A percentile compares a stretch with the other conserved stretches of the same genome.
Evolutionary conservation across 202 grass and related monocot species (phyloP).

Genomic region (Digitaria exilis): DNA sequence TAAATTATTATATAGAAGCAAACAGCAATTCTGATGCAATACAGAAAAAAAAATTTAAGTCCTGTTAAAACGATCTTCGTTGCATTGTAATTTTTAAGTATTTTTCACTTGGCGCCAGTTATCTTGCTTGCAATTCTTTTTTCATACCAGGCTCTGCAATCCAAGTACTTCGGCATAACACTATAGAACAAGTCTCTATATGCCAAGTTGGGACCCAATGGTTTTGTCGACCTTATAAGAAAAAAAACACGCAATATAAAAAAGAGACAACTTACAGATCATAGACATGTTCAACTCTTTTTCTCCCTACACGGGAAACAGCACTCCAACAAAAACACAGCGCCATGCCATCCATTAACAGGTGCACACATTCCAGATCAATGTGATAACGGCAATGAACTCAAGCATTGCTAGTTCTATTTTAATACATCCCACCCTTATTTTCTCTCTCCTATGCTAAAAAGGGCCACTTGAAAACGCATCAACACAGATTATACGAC

Average conservation of each 20-base stretch:
- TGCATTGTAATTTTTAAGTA: neutral
- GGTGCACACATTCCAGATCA: neutral
- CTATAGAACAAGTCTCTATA: neutral
- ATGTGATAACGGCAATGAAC: neutral
- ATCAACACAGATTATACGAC: neutral
- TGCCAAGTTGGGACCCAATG: neutral
- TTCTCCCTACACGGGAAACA: neutral
- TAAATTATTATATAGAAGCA: neutral
- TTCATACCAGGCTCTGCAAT: neutral
- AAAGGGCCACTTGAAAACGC: neutral
- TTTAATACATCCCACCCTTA: neutral
- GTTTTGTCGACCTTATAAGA: neutral
- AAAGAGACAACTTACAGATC: neutral
- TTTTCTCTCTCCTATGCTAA: slow-evolving; percentile 8
- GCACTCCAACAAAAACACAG: slow-evolving; percentile 20
- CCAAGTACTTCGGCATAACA: neutral
- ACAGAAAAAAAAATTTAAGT: neutral
- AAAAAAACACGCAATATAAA: neutral
- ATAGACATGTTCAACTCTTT: neutral
- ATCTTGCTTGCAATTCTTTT: neutral
- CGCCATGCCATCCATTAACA: neutral
- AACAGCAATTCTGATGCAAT: neutral
- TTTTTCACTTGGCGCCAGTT: neutral
- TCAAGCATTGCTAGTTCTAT: slow-evolving; percentile 1
- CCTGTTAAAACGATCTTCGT: neutral